Evolutionary conservation across 148 eudicot species (phyloP), one percentile per base, ranked within the genome.

Genomic region (Rhododendron molle): DNA sequence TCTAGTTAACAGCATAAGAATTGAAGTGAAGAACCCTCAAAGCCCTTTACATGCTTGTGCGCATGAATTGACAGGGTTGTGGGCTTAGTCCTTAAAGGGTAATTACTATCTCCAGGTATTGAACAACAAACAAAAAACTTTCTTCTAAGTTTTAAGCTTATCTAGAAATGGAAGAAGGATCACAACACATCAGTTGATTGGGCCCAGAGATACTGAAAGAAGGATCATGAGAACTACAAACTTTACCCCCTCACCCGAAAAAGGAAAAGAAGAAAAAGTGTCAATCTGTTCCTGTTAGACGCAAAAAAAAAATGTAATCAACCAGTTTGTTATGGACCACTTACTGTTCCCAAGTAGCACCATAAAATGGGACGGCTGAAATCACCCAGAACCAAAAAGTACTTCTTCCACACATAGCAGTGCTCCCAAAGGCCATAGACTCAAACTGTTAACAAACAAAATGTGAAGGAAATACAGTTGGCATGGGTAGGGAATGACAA

Each of bases 311-410:
- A 38, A 23, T 54, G 21, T 4, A 78, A 85, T 20, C 46, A 52
- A 87, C 83, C 21, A 88, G 49, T 67, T 85, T 83, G 34, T 16
- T 85, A 18, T 26, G 40, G 77, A 52, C 47, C 85, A 92, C 97
- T 87, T 93, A 96, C 98, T 90, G 88, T 87, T 97, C 99, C 99
- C 98, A 97, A 30, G 99, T 97, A 43, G 99, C 99, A 76, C 91
- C 91, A 90, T 93, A 95, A 86, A 97, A 95, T 84, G 99, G 97
- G 88, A 95, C 82, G 1, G 98, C 98, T 83, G 98, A 89, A 84
- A 95, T 94, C 82, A 92, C 93, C 98, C 98, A 95, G 78, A 92
- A 95, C 98, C 96, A 97, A 88, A 97, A 94, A 81, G 96, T 92
- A 87, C 85, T 47, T 79, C 95, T 90, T 88, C 99, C 99, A 84